Conservation (phyloP, 108 stramenopile species). For the Skeletonema costatum region DNA sequence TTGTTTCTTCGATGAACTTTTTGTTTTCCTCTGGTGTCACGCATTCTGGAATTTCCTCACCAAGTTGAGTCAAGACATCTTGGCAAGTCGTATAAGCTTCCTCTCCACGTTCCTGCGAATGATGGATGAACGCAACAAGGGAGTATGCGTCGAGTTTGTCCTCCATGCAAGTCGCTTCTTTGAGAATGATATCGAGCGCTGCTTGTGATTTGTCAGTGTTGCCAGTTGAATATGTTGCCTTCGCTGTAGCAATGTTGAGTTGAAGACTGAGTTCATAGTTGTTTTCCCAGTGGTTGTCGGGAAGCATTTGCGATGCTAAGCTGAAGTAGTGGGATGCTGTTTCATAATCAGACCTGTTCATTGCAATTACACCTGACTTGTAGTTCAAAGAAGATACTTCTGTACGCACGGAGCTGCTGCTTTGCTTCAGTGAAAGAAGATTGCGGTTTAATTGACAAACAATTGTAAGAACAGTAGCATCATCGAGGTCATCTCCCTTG, state of each 20-base stretch:
- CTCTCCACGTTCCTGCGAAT: constrained; percentile 7
- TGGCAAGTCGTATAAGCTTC: constrained; percentile 3
- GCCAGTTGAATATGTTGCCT: constrained; percentile 13
- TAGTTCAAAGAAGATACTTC: constrained; percentile 23
- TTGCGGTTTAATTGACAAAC: neutral
- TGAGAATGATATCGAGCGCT: constrained; percentile 3
- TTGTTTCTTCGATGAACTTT: neutral
- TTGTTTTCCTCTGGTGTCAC: neutral
- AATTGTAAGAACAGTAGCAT: neutral
- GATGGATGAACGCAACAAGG: constrained; percentile 2
- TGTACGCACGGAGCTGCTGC: neutral
- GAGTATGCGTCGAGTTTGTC: constrained; percentile 35
- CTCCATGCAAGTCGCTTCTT: constrained; percentile 17
- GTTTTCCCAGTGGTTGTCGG: neutral
- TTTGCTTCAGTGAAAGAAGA: neutral
- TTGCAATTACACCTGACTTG: constrained; percentile 18
- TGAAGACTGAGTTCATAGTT: constrained; percentile 5
- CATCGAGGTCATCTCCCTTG: neutral
- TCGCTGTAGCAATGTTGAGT: neutral
- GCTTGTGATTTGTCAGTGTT: constrained; percentile 14
- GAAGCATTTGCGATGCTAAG: neutral
- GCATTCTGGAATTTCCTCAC: neutral
- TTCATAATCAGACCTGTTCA: neutral
- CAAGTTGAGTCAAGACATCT: constrained; percentile 6
- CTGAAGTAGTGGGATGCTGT: constrained; percentile 1